A percentile compares a stretch with the other conserved stretches of the same genome.
Conservation (phyloP, 2,329 filamentous ascomycete species). For the Stagonosporopsis cucurbitacearum region DNA sequence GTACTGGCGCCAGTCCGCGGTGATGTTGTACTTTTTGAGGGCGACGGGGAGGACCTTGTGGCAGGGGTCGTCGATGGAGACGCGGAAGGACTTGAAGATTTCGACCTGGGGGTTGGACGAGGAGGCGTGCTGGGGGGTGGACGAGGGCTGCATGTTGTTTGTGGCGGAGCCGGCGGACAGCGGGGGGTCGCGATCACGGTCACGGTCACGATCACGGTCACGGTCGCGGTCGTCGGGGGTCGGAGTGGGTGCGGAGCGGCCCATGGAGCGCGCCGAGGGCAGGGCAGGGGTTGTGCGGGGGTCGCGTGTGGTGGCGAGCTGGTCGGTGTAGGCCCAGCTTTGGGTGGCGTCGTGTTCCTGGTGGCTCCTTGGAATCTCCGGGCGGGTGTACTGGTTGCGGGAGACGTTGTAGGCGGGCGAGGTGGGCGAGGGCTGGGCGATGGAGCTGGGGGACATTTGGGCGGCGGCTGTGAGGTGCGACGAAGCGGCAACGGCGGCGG, state of each 20-base stretch:
- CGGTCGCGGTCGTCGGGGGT: constrained; percentile 41
- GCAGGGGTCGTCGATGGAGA: constrained; percentile 97
- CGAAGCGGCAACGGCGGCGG: constrained; percentile 58
- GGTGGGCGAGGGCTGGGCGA: constrained; percentile 56
- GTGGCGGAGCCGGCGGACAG: constrained; percentile 44
- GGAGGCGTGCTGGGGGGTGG: constrained; percentile 28
- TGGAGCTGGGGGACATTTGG: constrained; percentile 51
- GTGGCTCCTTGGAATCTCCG: constrained; percentile 38
- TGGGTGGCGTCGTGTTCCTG: constrained; percentile 41
- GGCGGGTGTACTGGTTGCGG: constrained; percentile 38
- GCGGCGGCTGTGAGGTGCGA: constrained; percentile 57
- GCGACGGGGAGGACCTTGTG: constrained; percentile 96
- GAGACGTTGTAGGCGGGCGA: constrained; percentile 56
- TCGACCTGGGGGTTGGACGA: constrained; percentile 69
- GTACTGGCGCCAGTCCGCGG: constrained; percentile 96
- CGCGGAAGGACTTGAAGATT: constrained; percentile 98
- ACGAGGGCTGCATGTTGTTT: constrained; percentile 33
- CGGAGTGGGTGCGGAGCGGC: constrained; percentile 36
- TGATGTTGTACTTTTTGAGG: constrained; percentile 97
- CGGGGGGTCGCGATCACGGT: constrained; percentile 45
- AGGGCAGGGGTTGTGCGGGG: constrained; percentile 42
- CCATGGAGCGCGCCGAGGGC: constrained; percentile 39
- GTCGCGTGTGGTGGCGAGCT: constrained; percentile 40
- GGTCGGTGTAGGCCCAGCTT: constrained; percentile 39
- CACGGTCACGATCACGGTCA: constrained; percentile 44